phyloP scores from a whole-genome alignment of 441 rosid species.

The Erysimum cheiri region DNA sequence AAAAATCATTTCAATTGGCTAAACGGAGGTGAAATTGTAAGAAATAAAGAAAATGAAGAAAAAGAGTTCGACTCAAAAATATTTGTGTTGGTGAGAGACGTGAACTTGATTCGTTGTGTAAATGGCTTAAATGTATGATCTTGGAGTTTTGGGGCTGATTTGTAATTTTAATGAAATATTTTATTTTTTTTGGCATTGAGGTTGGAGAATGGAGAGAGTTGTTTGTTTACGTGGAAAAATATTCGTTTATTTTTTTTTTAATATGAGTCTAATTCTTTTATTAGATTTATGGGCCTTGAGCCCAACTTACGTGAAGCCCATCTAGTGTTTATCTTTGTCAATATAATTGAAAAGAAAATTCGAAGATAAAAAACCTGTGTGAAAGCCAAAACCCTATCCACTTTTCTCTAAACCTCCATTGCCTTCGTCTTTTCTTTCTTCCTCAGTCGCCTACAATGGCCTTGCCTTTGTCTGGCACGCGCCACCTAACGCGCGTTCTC shows the following conservation, averaged over 20 bases:
- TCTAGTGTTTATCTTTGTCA: background rate
- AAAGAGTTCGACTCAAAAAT: background rate
- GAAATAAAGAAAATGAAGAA: background rate
- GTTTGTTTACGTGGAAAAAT: background rate
- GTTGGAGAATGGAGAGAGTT: too few relatives aligned
- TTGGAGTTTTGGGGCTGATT: background rate
- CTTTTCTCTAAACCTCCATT: slow-evolving; percentile 37
- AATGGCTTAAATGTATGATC: background rate
- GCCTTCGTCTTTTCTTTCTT: background rate
- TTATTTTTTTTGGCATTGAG: slow-evolving; percentile 10
- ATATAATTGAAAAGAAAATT: background rate
- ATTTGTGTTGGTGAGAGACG: slow-evolving; percentile 1
- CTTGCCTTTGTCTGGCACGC: slow-evolving; percentile 70
- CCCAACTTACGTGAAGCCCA: slow-evolving; percentile 23
- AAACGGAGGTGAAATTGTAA: slow-evolving; percentile 50
- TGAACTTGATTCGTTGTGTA: slow-evolving; percentile 22
- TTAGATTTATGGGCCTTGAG: slow-evolving; percentile 12
- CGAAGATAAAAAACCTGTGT: background rate
- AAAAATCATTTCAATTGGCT: slow-evolving; percentile 73
- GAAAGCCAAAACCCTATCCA: slow-evolving; percentile 42
- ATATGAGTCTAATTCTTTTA: slow-evolving; percentile 4
- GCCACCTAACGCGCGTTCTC: slow-evolving; percentile 57
- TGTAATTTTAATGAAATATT: background rate
- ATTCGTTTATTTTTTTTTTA: slow-evolving; percentile 24
- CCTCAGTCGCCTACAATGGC: slow-evolving; percentile 57